Evolutionary conservation across 163 green algal species (phyloP), one percentile per base, ranked within the genome.

Genomic region (Chlorella variabilis): DNA sequence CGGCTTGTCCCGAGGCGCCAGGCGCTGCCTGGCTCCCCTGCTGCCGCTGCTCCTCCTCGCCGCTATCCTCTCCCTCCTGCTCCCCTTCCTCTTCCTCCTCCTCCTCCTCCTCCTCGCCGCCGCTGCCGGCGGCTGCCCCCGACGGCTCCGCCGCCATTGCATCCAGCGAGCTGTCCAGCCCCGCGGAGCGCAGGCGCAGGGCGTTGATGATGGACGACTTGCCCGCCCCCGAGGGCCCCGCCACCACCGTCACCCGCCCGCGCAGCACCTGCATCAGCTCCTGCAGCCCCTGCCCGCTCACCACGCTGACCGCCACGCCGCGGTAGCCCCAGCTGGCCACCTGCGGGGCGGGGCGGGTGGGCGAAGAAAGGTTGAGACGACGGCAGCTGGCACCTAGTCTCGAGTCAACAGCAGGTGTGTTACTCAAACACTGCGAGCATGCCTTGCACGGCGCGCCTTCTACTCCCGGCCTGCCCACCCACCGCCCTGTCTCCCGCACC

Each of bases 141-240:
- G 74, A 78, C 20, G 74, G 48, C 29, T 59, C 13, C 5, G 81
- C 75, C 15, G 39, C n/a, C 74, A 86, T 75, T 20, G 69, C 71
- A 2, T 73, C 63, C 45, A 86, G 61, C 39, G 48, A 49, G 36
- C 54, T 45, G 4, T 67, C 51, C 66, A 73, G 31, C 23, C 62
- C 63, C 51, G 27, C 29, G 4, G 49, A 58, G 39, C 75, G 34
- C 68, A 85, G 48, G 29, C 87, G 79, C 65, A 98, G 82, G 0
- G 91, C 89, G 82, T 99, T 99, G 84, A 99, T 99, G 51, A 99
- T 87, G 7, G 88, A 95, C 20, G 92, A 98, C 87, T 99, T 99
- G 71, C 97, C 97, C 6, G 96, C 95, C 0, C 95, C 93, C 20
- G 91, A 97, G 18, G 96, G 96, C 4, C 96, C 96, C 4, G 94